A percentile compares a stretch with the other conserved stretches of the same genome.
These are phyloP conservation scores for Schoenoplectus tabernaemontani DNA, from an alignment of 202 grass and related monocot genomes.

Conservation along the genomic window DNA sequence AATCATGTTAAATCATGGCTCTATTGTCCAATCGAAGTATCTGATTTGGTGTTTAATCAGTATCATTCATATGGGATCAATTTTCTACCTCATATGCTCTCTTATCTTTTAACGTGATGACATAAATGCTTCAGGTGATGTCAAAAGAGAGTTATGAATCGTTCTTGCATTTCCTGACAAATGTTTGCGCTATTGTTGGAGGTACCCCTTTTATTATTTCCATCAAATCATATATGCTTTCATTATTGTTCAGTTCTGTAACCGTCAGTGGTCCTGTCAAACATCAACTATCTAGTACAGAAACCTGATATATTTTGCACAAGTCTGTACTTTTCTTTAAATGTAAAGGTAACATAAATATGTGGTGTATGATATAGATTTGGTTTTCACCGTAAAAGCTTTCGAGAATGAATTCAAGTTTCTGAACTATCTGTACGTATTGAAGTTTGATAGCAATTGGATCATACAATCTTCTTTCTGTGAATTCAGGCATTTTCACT, in stretches of 20 bases:
- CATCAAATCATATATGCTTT: not conserved
- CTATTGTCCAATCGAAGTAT: not conserved
- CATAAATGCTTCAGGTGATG: slow-evolving; percentile 60
- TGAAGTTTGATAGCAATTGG: not conserved
- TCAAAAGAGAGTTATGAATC: slow-evolving; percentile 55
- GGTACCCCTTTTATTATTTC: slow-evolving; percentile 39
- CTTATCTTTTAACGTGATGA: slow-evolving; percentile 17
- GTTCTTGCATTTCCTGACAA: slow-evolving; percentile 95
- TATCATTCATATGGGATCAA: not conserved
- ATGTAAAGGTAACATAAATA: not conserved
- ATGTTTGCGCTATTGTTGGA: slow-evolving; percentile 99
- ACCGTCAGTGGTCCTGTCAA: not conserved
- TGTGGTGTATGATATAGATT: not conserved
- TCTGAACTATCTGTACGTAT: not conserved
- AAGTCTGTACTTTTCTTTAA: not conserved
- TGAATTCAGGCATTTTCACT: slow-evolving; percentile 78
- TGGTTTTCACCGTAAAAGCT: not conserved
- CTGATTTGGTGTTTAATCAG: not conserved
- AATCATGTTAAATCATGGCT: not conserved
- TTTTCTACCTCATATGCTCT: slow-evolving; percentile 8
- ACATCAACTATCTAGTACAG: not conserved
- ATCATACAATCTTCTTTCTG: not conserved
- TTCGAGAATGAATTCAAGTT: not conserved
- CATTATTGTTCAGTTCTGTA: not conserved
- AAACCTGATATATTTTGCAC: not conserved